Evolutionary conservation across 2,329 filamentous ascomycete species (phyloP).

Genomic region (Catunica adiposa): DNA sequence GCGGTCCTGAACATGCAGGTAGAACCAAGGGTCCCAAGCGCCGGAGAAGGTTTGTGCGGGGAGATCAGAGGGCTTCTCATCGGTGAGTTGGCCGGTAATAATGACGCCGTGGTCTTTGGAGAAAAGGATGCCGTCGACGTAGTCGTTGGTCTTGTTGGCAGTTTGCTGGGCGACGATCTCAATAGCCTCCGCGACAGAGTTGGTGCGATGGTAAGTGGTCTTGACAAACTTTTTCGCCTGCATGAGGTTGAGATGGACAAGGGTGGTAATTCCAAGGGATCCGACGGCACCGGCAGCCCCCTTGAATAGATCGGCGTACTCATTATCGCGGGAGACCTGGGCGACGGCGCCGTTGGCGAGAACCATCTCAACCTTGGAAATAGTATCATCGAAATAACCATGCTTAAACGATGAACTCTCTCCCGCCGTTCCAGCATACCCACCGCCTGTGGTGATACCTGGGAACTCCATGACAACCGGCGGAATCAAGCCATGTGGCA

Average conservation of each 20-base stretch:
- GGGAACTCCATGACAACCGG: slow-evolving; percentile 64
- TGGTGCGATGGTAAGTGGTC: slow-evolving; percentile 41
- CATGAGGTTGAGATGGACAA: slow-evolving; percentile 47
- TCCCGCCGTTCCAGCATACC: slow-evolving; percentile 53
- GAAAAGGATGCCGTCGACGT: slow-evolving; percentile 58
- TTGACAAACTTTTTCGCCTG: slow-evolving; percentile 44
- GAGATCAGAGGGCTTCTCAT: slow-evolving; percentile 28
- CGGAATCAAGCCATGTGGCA: slow-evolving; percentile 49
- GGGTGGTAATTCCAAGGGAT: slow-evolving; percentile 49
- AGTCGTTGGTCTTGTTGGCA: slow-evolving; percentile 36
- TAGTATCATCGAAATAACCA: slow-evolving; percentile 53
- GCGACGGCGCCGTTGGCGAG: slow-evolving; percentile 49
- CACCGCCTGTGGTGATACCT: slow-evolving; percentile 57
- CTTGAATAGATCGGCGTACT: slow-evolving; percentile 40
- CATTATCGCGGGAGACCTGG: slow-evolving; percentile 28
- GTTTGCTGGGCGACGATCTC: slow-evolving; percentile 33
- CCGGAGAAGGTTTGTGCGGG: slow-evolving; percentile 38
- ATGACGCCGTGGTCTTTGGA: slow-evolving; percentile 45
- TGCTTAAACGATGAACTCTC: slow-evolving; percentile 55
- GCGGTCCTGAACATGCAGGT: slow-evolving; percentile 46
- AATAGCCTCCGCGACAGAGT: slow-evolving; percentile 31
- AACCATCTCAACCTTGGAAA: slow-evolving; percentile 51
- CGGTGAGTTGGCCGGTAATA: slow-evolving; percentile 44
- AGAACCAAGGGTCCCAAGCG: slow-evolving; percentile 58
- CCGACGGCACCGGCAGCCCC: slow-evolving; percentile 55